Percentiles rank a stretch among this genome's conserved stretches.
phyloP scores from a whole-genome alignment of 1,139 yeast species.

The Pichia sp. region DNA sequence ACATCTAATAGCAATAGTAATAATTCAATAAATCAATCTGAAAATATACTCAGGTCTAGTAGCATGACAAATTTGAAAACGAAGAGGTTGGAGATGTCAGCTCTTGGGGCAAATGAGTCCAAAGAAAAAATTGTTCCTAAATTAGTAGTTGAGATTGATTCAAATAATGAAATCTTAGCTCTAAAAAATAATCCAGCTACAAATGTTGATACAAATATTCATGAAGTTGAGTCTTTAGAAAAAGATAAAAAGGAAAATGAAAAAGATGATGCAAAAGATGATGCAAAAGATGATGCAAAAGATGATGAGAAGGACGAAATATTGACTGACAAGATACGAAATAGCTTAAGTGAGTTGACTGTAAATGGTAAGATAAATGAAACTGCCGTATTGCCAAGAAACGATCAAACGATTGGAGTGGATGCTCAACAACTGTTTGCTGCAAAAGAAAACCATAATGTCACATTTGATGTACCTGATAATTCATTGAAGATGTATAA shows the following conservation, averaged over 20 bases:
- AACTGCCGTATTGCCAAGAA: no score
- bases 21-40: no score
- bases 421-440: no score
- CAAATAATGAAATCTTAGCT: no score
- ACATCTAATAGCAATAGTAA: background rate
- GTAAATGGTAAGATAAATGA: background rate
- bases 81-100: background rate
- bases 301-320: background rate
- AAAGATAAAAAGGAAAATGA: no score
- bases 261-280: background rate
- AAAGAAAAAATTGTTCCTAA: no score
- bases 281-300: background rate
- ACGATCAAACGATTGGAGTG: background rate
- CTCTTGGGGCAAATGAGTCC: no score
- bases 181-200: no score
- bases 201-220: no score
- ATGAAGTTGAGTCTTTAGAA: no score
- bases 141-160: no score
- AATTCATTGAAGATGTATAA: slow-evolving; percentile 14
- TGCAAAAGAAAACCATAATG: background rate
- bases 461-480: background rate
- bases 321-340: background rate
- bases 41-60: no score
- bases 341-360: background rate
- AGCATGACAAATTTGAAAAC: background rate